Evolutionary conservation across 2,329 filamentous ascomycete genomes (phyloP).

Genomic region (Aspergillus puulaauensis): DNA sequence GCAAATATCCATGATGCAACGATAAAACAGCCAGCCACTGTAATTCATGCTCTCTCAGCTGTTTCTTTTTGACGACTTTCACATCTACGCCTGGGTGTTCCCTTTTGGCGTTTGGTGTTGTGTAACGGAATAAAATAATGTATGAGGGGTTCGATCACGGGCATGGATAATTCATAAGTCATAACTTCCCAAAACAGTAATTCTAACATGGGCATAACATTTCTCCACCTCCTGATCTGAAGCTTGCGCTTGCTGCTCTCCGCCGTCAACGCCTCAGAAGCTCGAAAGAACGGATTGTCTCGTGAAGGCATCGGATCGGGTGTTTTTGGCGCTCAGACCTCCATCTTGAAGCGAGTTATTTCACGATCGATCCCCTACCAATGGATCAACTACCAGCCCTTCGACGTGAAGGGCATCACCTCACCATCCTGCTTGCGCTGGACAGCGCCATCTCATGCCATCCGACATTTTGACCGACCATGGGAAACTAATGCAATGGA

Average conservation of each 20-base stretch:
- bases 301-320: neutral
- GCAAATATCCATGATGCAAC: slow-evolving; percentile 5
- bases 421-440: neutral
- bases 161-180: neutral
- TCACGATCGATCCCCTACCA: neutral
- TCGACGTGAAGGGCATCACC: neutral
- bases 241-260: no score
- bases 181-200: neutral
- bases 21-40: neutral
- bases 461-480: neutral
- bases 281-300: no score
- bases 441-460: neutral
- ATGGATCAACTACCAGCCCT: neutral
- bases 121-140: neutral
- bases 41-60: neutral
- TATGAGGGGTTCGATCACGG: neutral
- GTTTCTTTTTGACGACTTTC: neutral
- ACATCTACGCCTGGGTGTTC: no score
- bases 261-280: no score
- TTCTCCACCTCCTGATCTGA: neutral
- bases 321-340: neutral
- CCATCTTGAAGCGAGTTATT: neutral
- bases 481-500: neutral
- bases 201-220: neutral
- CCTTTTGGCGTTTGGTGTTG: no score